These are phyloP conservation scores for Trichoderma asperelloides DNA, from an alignment of 495 filamentous ascomycete genomes.

Conservation along the genomic window DNA sequence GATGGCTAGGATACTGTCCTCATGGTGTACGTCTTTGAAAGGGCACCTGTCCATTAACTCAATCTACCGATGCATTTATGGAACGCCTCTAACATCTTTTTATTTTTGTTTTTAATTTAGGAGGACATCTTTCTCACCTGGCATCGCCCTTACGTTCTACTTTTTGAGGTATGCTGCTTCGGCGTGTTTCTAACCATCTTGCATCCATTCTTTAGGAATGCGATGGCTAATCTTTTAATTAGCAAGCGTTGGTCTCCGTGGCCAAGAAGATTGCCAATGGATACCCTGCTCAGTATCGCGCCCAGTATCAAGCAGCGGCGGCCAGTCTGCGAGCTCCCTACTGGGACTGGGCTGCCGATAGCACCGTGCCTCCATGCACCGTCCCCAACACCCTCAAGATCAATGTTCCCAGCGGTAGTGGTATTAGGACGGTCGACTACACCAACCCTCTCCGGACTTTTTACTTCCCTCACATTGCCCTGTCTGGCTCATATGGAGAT, in stretches of 20 bases:
- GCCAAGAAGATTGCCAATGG: conserved; percentile 24
- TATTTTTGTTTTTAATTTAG: too few species aligned
- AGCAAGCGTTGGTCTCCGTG: conserved; percentile 32
- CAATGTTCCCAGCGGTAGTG: conserved; percentile 16
- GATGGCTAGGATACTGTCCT: conserved; percentile 37
- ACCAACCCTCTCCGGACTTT: not conserved
- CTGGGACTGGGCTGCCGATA: conserved; percentile 33
- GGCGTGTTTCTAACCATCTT: not conserved
- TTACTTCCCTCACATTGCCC: not conserved
- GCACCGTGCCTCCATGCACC: conserved; percentile 18
- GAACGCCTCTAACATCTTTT: conserved; percentile 9
- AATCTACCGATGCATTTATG: not conserved
- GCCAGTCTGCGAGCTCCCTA: conserved; percentile 29
- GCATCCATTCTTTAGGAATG: not conserved
- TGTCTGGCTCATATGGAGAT: not conserved
- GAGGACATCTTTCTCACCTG: conserved; percentile 31
- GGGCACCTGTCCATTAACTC: not conserved
- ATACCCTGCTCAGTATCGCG: conserved; percentile 18
- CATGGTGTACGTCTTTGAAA: conserved; percentile 27
- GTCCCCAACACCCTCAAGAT: conserved; percentile 21
- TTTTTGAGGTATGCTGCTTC: conserved; percentile 28
- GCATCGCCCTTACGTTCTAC: conserved; percentile 32
- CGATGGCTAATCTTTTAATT: conserved; percentile 10
- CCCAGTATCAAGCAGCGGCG: conserved; percentile 26
- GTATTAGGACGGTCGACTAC: not conserved